These are phyloP conservation scores for Cryptosporidium parvum DNA, from an alignment of 169 alveolate genomes.

Conservation along the genomic window DNA sequence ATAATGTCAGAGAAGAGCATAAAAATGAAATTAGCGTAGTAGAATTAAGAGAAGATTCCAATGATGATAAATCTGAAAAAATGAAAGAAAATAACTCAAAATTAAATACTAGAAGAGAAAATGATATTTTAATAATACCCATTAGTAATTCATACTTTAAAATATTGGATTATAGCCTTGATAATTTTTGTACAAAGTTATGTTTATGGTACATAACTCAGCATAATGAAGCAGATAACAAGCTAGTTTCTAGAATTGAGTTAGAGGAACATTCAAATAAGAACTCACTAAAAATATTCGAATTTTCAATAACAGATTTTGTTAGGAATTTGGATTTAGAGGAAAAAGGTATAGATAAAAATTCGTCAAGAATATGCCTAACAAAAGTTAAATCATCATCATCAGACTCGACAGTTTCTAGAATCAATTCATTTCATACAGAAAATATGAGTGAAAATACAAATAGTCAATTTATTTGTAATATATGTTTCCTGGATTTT, in stretches of 20 bases:
- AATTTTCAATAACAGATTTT: conserved; percentile 14
- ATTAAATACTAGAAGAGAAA: background rate
- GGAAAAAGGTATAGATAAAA: background rate
- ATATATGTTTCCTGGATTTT: conserved; percentile 51
- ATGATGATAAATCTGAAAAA: background rate
- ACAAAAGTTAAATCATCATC: background rate
- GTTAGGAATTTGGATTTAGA: background rate
- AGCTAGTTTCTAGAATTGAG: background rate
- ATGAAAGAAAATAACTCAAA: background rate
- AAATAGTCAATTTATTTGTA: conserved; percentile 10
- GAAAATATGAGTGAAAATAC: conserved; percentile 3
- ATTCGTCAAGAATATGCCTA: background rate
- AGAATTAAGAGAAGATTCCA: background rate
- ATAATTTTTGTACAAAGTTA: conserved; percentile 22
- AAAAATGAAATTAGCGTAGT: conserved; percentile 20
- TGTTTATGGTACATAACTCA: conserved; percentile 44
- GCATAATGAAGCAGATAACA: background rate
- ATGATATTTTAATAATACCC: conserved; percentile 39
- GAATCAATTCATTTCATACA: conserved; percentile 19
- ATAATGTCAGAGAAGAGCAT: background rate
- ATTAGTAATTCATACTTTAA: conserved; percentile 63
- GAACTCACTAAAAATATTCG: background rate
- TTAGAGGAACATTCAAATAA: background rate
- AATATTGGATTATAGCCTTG: conserved; percentile 24
- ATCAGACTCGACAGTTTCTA: conserved; percentile 8